Evolutionary conservation across 331 rosid genomes (phyloP).

Genomic region (Pyrus hybrid): DNA sequence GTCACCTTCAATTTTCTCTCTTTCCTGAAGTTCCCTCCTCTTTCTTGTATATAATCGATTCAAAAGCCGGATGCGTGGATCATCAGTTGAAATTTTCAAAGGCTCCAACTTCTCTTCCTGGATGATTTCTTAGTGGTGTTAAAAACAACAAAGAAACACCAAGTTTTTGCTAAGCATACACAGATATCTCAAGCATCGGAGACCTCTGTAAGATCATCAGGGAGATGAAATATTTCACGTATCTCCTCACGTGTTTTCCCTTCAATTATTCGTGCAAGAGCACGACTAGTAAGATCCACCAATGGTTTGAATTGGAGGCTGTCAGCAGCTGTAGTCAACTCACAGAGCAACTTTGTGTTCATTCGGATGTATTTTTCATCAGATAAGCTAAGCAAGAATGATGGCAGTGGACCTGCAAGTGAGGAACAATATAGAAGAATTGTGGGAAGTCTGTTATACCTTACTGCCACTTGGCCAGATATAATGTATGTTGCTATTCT

Average conservation of each 20-base stretch:
- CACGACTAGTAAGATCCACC: constrained; percentile 80
- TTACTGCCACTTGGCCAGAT: no score
- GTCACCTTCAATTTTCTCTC: constrained; percentile 66
- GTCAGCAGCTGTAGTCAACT: constrained; percentile 89
- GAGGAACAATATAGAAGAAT: no score
- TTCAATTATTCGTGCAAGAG: constrained; percentile 89
- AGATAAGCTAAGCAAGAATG: no score
- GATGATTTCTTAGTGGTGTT: neutral
- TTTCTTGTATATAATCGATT: constrained; percentile 79
- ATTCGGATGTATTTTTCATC: constrained; percentile 78
- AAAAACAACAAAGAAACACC: constrained; percentile 15
- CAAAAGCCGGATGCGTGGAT: constrained; percentile 81
- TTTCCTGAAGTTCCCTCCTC: constrained; percentile 73
- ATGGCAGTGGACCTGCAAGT: no score
- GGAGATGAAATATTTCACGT: no score
- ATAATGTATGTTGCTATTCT: no score
- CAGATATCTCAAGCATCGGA: no score
- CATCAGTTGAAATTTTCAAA: constrained; percentile 65
- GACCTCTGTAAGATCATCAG: no score
- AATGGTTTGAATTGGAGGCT: constrained; percentile 83
- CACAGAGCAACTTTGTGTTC: constrained; percentile 78
- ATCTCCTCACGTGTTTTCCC: constrained; percentile 83
- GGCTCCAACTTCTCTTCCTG: constrained; percentile 96
- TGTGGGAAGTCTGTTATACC: no score
- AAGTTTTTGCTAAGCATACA: no score